Percentiles rank a stretch among this genome's conserved stretches.
phyloP scores from a whole-genome alignment of 2,329 filamentous ascomycete genomes.

The Pyrenophora seminiperda region DNA sequence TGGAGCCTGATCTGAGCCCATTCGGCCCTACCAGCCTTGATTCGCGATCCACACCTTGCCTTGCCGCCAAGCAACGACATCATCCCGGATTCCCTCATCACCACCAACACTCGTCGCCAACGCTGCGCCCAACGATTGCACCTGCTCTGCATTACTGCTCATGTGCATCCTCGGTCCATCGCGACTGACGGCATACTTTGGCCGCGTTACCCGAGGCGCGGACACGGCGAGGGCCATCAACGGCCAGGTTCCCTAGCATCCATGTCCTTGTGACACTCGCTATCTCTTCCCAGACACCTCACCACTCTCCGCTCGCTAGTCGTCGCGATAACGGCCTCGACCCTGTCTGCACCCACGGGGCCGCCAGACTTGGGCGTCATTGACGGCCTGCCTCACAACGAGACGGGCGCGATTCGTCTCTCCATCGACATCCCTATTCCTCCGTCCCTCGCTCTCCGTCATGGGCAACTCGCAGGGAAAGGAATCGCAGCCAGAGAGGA shows the following conservation, averaged over 20 bases:
- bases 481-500: conserved; percentile 49
- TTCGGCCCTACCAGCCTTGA: conserved; percentile 26
- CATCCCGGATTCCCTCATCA: conserved; percentile 24
- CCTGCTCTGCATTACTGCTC: conserved; percentile 14
- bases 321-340: conserved; percentile 18
- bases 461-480: conserved; percentile 58
- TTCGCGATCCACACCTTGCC: conserved; percentile 20
- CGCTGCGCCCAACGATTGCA: conserved; percentile 6
- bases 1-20: conserved; percentile 14
- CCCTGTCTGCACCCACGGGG: conserved; percentile 20
- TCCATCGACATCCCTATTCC: conserved; percentile 13
- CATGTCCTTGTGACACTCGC: conserved; percentile 48
- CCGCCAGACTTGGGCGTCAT: conserved; percentile 24
- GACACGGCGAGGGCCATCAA: conserved; percentile 12
- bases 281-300: conserved; percentile 30
- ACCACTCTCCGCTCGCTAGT: conserved; percentile 22
- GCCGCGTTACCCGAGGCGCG: conserved; percentile 21
- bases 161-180: conserved; percentile 17
- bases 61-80: conserved; percentile 33
- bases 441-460: conserved; percentile 14
- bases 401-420: conserved; percentile 28
- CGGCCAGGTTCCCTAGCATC: conserved; percentile 28
- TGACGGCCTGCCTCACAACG: conserved; percentile 17
- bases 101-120: conserved; percentile 8
- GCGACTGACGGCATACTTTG: conserved; percentile 19